These are phyloP conservation scores for Wickerhamiella kurtzmanii DNA, from an alignment of 805 yeast genomes.

Conservation along the genomic window DNA sequence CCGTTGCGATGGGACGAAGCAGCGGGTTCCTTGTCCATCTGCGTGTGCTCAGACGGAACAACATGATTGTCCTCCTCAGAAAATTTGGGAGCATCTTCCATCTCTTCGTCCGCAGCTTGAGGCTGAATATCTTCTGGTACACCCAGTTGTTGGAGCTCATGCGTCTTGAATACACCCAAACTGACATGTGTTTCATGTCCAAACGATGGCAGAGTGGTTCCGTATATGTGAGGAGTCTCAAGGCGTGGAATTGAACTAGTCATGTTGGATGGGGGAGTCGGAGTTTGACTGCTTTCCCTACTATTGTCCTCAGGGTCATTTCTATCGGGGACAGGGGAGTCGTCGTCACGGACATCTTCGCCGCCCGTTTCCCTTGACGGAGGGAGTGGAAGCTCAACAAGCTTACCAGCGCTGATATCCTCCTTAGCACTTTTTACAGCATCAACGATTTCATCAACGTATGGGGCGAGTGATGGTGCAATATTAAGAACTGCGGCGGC, in stretches of 20 bases:
- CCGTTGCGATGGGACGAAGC: slow-evolving; percentile 1
- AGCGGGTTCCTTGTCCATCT: too few relatives aligned
- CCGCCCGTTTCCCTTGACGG: too few relatives aligned
- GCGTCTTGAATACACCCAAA: slow-evolving; percentile 1
- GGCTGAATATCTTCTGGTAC: too few relatives aligned
- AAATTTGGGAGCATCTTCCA: slow-evolving; percentile 2
- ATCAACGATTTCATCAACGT: slow-evolving; percentile 27
- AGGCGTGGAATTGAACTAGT: not conserved
- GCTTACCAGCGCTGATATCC: slow-evolving; percentile 43
- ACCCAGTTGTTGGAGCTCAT: too few relatives aligned
- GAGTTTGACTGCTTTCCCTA: too few relatives aligned
- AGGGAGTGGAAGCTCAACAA: too few relatives aligned
- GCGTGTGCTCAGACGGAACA: not conserved
- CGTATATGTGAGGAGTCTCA: not conserved
- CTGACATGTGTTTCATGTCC: not conserved
- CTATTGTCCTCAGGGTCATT: too few relatives aligned
- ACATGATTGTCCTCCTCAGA: not conserved
- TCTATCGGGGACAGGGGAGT: too few relatives aligned
- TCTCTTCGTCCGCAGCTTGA: too few relatives aligned
- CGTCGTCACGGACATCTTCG: too few relatives aligned
- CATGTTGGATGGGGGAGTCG: too few relatives aligned
- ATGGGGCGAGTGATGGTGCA: slow-evolving; percentile 31
- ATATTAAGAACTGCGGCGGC: slow-evolving; percentile 33
- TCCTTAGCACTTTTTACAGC: slow-evolving; percentile 38
- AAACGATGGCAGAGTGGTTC: not conserved